Percentiles rank a stretch among this genome's conserved stretches.
phyloP scores from a whole-genome alignment of 148 eudicot genomes.

The Dysphania ambrosioides region DNA sequence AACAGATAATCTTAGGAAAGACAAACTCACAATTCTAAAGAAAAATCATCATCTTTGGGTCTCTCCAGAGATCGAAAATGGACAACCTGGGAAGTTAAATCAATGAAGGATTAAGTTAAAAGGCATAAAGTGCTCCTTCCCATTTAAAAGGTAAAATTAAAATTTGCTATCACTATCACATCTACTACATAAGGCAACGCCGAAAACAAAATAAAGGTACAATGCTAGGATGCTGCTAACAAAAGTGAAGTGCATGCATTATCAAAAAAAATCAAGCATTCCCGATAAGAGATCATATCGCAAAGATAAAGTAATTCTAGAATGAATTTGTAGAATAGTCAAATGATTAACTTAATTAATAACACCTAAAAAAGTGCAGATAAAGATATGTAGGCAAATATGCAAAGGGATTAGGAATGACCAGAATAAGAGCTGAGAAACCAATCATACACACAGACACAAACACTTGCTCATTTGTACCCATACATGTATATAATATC shows the following conservation, averaged over 20 bases:
- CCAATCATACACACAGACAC: too few relatives aligned
- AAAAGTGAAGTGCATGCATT: too few relatives aligned
- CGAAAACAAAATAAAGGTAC: too few relatives aligned
- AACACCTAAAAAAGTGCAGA: too few relatives aligned
- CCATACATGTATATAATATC: too few relatives aligned
- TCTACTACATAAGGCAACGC: not conserved
- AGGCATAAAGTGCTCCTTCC: not conserved
- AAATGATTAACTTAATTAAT: not conserved
- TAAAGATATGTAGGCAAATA: too few relatives aligned
- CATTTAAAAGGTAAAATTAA: not conserved
- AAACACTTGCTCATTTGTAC: too few relatives aligned
- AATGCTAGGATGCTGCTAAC: too few relatives aligned
- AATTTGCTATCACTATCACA: not conserved
- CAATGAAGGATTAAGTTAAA: not conserved
- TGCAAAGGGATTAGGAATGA: too few relatives aligned
- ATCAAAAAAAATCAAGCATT: too few relatives aligned
- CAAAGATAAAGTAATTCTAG: not conserved
- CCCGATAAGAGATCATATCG: not conserved
- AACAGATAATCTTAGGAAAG: not conserved
- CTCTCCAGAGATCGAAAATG: slow-evolving; percentile 74
- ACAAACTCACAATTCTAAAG: slow-evolving; percentile 70
- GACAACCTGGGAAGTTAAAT: slow-evolving; percentile 45
- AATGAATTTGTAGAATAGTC: not conserved
- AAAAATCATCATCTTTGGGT: slow-evolving; percentile 90
- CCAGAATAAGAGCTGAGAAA: too few relatives aligned